Percentiles rank a stretch among this genome's conserved stretches.
Evolutionary conservation across 2,329 filamentous ascomycete genomes (phyloP).

Genomic region (Talaromyces sp.): DNA sequence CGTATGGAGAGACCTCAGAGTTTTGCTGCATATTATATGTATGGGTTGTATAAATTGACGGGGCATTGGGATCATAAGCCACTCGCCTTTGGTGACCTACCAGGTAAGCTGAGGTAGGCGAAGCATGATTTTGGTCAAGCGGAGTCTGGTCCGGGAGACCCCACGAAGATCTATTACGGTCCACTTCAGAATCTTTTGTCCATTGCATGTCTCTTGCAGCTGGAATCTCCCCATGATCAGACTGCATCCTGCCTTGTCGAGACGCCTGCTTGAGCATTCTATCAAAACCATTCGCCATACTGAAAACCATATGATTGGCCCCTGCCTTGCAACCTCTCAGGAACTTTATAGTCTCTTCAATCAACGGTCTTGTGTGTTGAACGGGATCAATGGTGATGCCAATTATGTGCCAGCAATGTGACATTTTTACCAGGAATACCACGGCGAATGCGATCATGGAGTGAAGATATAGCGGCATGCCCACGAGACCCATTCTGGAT

Average conservation of each 20-base stretch:
- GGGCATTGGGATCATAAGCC: not conserved
- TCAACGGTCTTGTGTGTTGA: constrained; percentile 1
- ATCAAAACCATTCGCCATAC: constrained; percentile 8
- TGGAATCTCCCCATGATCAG: not conserved
- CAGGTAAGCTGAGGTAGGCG: not conserved
- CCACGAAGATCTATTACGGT: constrained; percentile 1
- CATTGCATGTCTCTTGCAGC: not conserved
- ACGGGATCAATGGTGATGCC: constrained; percentile 7
- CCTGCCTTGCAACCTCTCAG: constrained; percentile 5
- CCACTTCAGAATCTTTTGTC: not conserved
- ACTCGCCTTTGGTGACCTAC: not conserved
- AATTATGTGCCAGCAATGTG: constrained; percentile 13
- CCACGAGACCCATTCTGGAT: constrained; percentile 37
- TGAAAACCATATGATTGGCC: constrained; percentile 8
- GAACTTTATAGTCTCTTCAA: constrained; percentile 1
- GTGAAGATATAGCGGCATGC: constrained; percentile 31
- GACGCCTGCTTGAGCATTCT: constrained; percentile 11
- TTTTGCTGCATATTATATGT: not conserved
- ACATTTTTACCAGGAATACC: constrained; percentile 31
- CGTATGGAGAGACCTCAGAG: constrained; percentile 1
- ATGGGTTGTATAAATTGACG: not conserved
- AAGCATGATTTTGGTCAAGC: not conserved
- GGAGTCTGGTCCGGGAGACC: not conserved
- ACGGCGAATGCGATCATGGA: constrained; percentile 17
- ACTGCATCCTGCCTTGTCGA: not conserved